phyloP scores from a whole-genome alignment of 495 filamentous ascomycete genomes.

The Jackrogersella minutella region DNA sequence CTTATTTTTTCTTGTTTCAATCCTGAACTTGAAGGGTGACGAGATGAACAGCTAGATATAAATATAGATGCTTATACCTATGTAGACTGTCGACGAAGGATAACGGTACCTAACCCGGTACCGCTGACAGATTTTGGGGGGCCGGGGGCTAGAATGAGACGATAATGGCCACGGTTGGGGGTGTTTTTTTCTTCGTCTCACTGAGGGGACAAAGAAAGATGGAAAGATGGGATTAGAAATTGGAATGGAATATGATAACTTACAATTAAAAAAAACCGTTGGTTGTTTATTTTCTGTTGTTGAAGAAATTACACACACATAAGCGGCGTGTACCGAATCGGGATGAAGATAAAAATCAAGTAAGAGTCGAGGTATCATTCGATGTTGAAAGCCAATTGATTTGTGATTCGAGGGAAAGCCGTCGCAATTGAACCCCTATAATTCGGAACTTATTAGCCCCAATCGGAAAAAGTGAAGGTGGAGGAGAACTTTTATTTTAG shows the following conservation, averaged over 20 bases:
- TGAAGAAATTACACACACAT: slow-evolving; percentile 17
- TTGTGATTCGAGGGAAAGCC: slow-evolving; percentile 28
- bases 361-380: slow-evolving; percentile 32
- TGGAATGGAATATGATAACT: slow-evolving; percentile 10
- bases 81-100: neutral
- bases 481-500: neutral
- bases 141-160: slow-evolving; percentile 20
- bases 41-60: no score
- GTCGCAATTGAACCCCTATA: slow-evolving; percentile 40
- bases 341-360: neutral
- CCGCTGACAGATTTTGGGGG: neutral
- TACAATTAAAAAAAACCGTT: slow-evolving; percentile 23
- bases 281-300: neutral
- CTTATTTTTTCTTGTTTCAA: no score
- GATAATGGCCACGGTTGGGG: slow-evolving; percentile 20
- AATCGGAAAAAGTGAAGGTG: slow-evolving; percentile 35
- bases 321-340: slow-evolving; percentile 21
- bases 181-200: neutral
- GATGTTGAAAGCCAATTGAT: slow-evolving; percentile 23
- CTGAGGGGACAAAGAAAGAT: slow-evolving; percentile 19
- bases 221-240: neutral
- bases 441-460: slow-evolving; percentile 31
- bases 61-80: neutral
- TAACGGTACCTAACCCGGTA: no score
- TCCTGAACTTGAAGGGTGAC: no score